Base-by-base conservation (phyloP, 805 yeast genomes). In the Wickerhamomyces chaumierensis region DNA sequence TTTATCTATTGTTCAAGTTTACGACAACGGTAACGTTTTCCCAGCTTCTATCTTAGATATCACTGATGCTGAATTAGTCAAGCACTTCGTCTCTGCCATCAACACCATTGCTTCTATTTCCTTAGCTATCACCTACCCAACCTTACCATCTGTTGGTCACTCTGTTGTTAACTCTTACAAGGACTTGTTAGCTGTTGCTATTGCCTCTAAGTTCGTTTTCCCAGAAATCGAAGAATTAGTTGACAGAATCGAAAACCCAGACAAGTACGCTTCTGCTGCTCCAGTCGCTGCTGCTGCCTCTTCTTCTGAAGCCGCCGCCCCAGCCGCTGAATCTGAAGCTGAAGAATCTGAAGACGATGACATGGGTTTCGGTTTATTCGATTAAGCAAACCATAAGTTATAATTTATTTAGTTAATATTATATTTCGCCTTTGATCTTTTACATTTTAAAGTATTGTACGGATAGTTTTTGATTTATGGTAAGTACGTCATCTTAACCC, bases 231-330 rank as follows among this genome's bases (percentile, higher is more conserved):
- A 88, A 78, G 88, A 90, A 56, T 81, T 92, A 76, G 86, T 86
- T 83, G 99, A 92, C 83, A 85, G 97, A 76, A 76, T 92, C 62
- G 97, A 95, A 69, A 90, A 92, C 94, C 99, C 99, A 69, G 97
- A 92, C 52, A 95, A 95, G 69, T 92, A 90, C 73, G 98, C 97
- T 65, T 81, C 97, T 62, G 94, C 96, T 72, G 96, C 96, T 61
- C 95, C 97, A 60, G 96, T 72, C 66, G 96, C 96, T 60, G 81
- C 82, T 63, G 85, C 94, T 57, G 76, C 84, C 58, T 75, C 75
- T 45, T 79, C 73, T 48, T 81, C 74, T 46, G 82, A 71, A 44
- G 85, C 73, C 49, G 87, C 71, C 43, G 85, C 78, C 49, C 83
- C 73, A 39, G 88, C 69, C 43, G 94, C 69, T 58, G 85, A 69